phyloP scores from a whole-genome alignment of 768 basidiomycete genomes.

The Mycena sanguinolenta region DNA sequence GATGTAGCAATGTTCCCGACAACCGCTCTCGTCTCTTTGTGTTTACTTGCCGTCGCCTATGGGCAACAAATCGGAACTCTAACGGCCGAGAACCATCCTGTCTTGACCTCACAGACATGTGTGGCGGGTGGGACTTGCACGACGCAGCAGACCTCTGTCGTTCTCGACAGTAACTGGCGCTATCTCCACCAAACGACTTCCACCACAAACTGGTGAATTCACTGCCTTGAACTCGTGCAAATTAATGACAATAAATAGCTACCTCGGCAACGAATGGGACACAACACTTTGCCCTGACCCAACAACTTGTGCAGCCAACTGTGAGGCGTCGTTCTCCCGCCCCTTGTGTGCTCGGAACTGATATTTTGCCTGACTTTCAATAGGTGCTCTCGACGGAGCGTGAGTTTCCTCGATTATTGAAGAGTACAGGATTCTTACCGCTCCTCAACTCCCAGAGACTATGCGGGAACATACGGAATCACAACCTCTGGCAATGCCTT shows the following conservation, averaged over 20 bases:
- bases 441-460: no score
- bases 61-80: not conserved
- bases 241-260: slow-evolving; percentile 4
- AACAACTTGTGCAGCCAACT: slow-evolving; percentile 59
- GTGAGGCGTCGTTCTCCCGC: slow-evolving; percentile 55
- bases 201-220: slow-evolving; percentile 36
- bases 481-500: slow-evolving; percentile 59
- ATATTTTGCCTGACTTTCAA: not conserved
- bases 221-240: no score
- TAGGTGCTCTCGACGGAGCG: no score
- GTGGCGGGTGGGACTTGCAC: slow-evolving; percentile 41
- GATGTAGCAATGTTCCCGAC: no score
- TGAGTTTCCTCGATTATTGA: no score
- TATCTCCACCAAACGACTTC: slow-evolving; percentile 53
- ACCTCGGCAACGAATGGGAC: slow-evolving; percentile 62
- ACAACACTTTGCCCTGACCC: slow-evolving; percentile 62
- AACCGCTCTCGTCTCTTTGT: not conserved
- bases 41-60: not conserved
- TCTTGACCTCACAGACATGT: not conserved
- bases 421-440: no score
- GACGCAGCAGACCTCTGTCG: slow-evolving; percentile 47
- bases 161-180: slow-evolving; percentile 66
- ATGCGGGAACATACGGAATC: slow-evolving; percentile 62
- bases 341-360: slow-evolving; percentile 19
- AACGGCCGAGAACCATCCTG: not conserved